phyloP scores from a whole-genome alignment of 2,329 filamentous ascomycete species.

The Trichoderma sp. region DNA sequence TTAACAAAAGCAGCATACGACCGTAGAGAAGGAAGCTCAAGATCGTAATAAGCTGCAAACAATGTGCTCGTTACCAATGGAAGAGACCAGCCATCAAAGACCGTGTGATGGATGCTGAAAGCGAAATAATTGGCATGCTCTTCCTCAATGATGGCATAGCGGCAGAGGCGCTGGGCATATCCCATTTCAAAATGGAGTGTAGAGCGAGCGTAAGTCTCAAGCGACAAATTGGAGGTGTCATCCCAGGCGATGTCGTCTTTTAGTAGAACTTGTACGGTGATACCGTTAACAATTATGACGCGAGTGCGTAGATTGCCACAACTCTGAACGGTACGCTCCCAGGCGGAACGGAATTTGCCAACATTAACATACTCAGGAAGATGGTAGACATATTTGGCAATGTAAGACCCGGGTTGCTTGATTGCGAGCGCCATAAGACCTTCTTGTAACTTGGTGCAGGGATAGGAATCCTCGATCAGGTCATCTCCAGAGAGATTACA shows the following conservation, averaged over 20 bases:
- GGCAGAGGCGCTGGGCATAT: slow-evolving; percentile 15
- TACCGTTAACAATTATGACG: background rate
- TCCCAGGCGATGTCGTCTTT: slow-evolving; percentile 6
- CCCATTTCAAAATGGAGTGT: slow-evolving; percentile 5
- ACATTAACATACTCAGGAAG: background rate
- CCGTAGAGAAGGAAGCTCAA: slow-evolving; percentile 21
- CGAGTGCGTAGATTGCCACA: slow-evolving; percentile 13
- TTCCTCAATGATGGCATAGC: slow-evolving; percentile 18
- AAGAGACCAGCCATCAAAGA: slow-evolving; percentile 17
- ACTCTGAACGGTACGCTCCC: background rate
- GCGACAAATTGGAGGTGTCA: background rate
- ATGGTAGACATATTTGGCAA: slow-evolving; percentile 10
- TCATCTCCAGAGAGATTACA: slow-evolving; percentile 13
- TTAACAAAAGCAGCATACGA: slow-evolving; percentile 13
- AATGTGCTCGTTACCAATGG: background rate
- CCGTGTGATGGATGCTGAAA: slow-evolving; percentile 11
- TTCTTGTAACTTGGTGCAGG: slow-evolving; percentile 14
- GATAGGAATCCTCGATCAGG: slow-evolving; percentile 17
- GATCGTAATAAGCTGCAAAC: background rate
- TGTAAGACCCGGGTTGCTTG: slow-evolving; percentile 17
- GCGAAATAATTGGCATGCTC: background rate
- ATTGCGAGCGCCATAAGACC: slow-evolving; percentile 10
- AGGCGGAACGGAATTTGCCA: background rate
- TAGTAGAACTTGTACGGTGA: background rate
- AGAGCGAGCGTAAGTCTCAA: background rate